Conservation (phyloP, 2,329 filamentous ascomycete species). For the Colletotrichum sp. region DNA sequence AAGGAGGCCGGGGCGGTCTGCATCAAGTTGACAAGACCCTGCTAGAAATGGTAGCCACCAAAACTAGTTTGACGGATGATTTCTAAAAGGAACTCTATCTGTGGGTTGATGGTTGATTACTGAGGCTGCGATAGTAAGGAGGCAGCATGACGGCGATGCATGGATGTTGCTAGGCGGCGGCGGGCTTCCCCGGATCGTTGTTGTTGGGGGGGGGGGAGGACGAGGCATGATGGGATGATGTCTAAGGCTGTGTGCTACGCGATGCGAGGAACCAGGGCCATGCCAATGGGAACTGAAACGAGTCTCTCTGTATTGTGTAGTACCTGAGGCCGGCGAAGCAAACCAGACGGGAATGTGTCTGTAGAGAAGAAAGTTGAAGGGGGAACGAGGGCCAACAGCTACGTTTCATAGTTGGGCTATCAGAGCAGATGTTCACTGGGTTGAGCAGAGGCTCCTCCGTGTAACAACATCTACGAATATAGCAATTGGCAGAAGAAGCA, state of each 20-base stretch:
- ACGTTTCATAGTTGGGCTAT: background rate
- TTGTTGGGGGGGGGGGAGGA: background rate
- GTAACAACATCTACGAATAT: background rate
- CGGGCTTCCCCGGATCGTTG: background rate
- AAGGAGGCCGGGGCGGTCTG: background rate
- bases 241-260: background rate
- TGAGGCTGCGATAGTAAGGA: background rate
- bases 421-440: background rate
- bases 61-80: background rate
- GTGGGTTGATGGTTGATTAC: background rate
- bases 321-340: background rate
- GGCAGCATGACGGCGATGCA: background rate
- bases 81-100: background rate
- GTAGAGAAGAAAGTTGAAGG: background rate
- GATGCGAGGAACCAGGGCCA: background rate
- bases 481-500: background rate
- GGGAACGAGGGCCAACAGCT: background rate
- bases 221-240: background rate
- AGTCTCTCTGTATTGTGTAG: background rate
- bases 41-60: background rate
- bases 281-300: background rate
- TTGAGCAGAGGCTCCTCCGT: background rate
- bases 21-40: background rate
- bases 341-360: background rate
- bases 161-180: conserved; percentile 2